Evolutionary conservation across 1,139 yeast species (phyloP).

Genomic region (Yamadazyma dendronema): DNA sequence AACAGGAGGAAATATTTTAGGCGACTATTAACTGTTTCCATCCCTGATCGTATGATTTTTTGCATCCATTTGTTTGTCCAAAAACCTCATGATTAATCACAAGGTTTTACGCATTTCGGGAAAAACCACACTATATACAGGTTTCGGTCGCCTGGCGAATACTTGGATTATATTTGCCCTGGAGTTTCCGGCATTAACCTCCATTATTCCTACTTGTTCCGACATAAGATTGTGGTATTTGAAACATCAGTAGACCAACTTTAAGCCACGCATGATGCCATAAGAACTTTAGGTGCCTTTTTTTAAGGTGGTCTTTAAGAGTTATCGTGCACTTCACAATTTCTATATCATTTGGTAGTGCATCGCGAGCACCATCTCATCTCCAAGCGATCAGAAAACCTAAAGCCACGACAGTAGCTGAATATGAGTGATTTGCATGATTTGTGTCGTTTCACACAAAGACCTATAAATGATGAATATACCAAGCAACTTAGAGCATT

Average conservation of each 20-base stretch:
- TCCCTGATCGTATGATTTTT: slow-evolving; percentile 8
- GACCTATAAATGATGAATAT: slow-evolving; percentile 56
- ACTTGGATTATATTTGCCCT: background rate
- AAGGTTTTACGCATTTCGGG: background rate
- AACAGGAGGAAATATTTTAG: background rate
- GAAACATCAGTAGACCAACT: too few relatives aligned
- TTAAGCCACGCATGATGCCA: too few relatives aligned
- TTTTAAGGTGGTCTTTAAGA: too few relatives aligned
- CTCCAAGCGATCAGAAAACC: slow-evolving; percentile 4
- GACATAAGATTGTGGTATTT: too few relatives aligned
- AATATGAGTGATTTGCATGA: slow-evolving; percentile 56
- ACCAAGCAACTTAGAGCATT: slow-evolving; percentile 42
- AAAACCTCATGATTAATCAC: slow-evolving; percentile 6
- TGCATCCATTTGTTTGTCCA: slow-evolving; percentile 7
- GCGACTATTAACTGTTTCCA: background rate
- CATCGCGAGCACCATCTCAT: slow-evolving; percentile 4
- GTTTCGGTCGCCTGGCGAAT: background rate
- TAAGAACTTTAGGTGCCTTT: too few relatives aligned
- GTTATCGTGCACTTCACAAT: too few relatives aligned
- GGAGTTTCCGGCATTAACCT: too few relatives aligned
- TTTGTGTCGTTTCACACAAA: slow-evolving; percentile 51
- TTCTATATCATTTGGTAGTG: too few relatives aligned
- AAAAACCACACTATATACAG: background rate
- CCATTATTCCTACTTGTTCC: too few relatives aligned
- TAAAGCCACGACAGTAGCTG: too few relatives aligned